Evolutionary conservation across 208 protist species (phyloP).

Genomic region (Jaenimonas drosophilae): DNA sequence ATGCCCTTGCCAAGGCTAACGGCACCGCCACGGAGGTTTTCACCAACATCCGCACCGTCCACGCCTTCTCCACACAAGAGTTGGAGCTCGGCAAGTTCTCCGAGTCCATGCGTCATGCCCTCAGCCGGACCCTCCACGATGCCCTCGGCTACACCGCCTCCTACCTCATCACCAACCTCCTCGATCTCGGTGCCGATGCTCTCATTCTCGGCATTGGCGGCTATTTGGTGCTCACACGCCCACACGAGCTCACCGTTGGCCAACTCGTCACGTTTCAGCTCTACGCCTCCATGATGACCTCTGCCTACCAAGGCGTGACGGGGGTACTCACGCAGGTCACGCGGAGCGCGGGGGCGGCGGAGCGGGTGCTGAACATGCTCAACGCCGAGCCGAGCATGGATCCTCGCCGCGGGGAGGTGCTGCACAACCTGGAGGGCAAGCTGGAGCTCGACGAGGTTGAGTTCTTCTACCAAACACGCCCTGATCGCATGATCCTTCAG

Average conservation of each 20-base stretch:
- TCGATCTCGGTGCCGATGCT: constrained; percentile 23
- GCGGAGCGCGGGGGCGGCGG: constrained; percentile 32
- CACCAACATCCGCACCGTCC: constrained; percentile 53
- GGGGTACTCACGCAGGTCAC: constrained; percentile 28
- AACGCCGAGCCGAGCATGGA: constrained; percentile 21
- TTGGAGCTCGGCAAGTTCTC: constrained; percentile 22
- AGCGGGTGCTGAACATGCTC: constrained; percentile 37
- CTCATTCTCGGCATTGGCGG: constrained; percentile 38
- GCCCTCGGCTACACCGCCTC: constrained; percentile 24
- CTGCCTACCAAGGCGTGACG: constrained; percentile 26
- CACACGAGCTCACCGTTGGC: constrained; percentile 29
- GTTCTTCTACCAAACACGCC: constrained; percentile 17
- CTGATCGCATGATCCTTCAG: constrained; percentile 13
- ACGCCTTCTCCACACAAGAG: constrained; percentile 44
- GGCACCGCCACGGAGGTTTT: constrained; percentile 42
- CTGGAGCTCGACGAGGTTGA: constrained; percentile 8
- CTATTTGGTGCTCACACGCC: constrained; percentile 27
- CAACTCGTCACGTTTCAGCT: constrained; percentile 47
- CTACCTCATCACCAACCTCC: constrained; percentile 18
- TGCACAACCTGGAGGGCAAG: constrained; percentile 8
- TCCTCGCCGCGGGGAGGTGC: constrained; percentile 9
- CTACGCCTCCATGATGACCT: constrained; percentile 40
- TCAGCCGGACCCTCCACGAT: constrained; percentile 26
- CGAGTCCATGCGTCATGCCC: constrained; percentile 23
- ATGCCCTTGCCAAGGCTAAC: constrained; percentile 42